Percentiles rank a stretch among this genome's conserved stretches.
phyloP scores from a whole-genome alignment of 331 rosid genomes.

The Malus hybrid region DNA sequence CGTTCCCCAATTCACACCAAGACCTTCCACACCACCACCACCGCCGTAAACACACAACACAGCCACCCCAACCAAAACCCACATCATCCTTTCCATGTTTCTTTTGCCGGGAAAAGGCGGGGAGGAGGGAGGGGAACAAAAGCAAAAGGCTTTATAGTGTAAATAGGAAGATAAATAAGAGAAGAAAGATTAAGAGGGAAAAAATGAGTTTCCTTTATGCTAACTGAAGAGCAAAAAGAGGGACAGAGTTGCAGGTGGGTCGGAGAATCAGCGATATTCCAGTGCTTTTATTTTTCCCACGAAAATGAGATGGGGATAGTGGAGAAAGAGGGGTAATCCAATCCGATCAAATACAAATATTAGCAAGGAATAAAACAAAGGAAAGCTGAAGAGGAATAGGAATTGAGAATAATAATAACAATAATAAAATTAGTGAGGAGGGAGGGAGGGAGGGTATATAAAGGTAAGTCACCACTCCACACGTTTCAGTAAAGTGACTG shows the following conservation, averaged over 20 bases:
- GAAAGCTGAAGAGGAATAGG: not conserved
- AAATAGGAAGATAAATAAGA: not conserved
- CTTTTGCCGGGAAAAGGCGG: not conserved
- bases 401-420: not conserved
- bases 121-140: not conserved
- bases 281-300: slow-evolving; percentile 3
- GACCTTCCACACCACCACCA: not conserved
- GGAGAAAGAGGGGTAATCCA: not conserved
- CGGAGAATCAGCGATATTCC: slow-evolving; percentile 31
- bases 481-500: not conserved
- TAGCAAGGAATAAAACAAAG: not conserved
- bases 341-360: not conserved
- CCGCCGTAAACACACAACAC: slow-evolving; percentile 16
- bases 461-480: not conserved
- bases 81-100: slow-evolving; percentile 31
- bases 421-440: not conserved
- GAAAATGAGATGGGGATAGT: not conserved
- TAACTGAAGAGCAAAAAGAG: not conserved
- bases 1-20: slow-evolving; percentile 65
- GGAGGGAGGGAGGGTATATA: not conserved
- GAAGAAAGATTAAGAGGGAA: not conserved
- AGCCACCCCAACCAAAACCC: slow-evolving; percentile 32
- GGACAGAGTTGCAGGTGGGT: slow-evolving; percentile 24
- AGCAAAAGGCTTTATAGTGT: not conserved
- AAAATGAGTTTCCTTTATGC: not conserved